phyloP scores from a whole-genome alignment of 129 eudicot genomes.

The Helianthus tuberosus region DNA sequence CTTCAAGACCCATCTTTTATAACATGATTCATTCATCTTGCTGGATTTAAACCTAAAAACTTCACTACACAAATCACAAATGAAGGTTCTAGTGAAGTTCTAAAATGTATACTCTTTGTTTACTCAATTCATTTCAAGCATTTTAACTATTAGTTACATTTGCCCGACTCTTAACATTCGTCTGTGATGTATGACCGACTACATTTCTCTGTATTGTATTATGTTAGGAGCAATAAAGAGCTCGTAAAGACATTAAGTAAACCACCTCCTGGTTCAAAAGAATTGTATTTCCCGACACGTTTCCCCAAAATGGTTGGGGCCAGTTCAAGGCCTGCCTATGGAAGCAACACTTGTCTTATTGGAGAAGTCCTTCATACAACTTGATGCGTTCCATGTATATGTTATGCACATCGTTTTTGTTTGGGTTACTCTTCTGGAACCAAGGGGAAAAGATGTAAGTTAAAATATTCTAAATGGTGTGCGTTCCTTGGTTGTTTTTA shows the following conservation, averaged over 20 bases:
- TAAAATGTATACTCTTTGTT: no score
- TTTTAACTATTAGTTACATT: no score
- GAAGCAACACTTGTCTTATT: conserved; percentile 78
- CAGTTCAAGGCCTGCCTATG: conserved; percentile 47
- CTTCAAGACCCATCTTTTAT: no score
- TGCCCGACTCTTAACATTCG: no score
- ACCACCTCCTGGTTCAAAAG: conserved; percentile 40
- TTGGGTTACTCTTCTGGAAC: conserved; percentile 65
- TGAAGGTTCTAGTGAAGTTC: no score
- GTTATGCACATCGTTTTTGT: conserved; percentile 41
- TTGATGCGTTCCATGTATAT: conserved; percentile 46
- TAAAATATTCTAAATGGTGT: not conserved
- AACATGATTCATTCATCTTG: no score
- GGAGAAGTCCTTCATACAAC: conserved; percentile 91
- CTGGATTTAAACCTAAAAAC: no score
- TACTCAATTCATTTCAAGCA: no score
- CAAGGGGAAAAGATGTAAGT: conserved; percentile 71
- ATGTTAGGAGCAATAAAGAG: conserved; percentile 40
- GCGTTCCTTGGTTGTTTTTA: no score
- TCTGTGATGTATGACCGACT: not conserved
- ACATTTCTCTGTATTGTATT: not conserved
- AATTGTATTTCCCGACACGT: conserved; percentile 38
- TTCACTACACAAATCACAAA: no score
- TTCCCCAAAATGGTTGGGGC: conserved; percentile 57
- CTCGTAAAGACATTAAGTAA: conserved; percentile 37